Evolutionary conservation across 305 asterid species (phyloP).

Genomic region (Fraxinus paxiana): DNA sequence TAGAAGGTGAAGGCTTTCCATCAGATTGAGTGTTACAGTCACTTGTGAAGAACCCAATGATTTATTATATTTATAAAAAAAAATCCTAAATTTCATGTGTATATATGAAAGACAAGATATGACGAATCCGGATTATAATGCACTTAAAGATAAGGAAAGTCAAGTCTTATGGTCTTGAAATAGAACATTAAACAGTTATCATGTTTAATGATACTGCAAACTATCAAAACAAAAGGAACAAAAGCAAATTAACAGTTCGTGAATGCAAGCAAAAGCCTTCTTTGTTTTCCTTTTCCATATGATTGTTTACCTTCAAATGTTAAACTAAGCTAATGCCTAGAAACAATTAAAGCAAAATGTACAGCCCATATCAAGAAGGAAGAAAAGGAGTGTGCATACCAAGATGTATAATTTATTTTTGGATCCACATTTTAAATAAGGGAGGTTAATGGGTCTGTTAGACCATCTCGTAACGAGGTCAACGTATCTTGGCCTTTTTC

Average conservation of each 20-base stretch:
- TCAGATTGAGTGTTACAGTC: neutral
- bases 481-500: slow-evolving; percentile 53
- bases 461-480: slow-evolving; percentile 72
- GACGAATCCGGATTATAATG: neutral
- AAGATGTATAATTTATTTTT: slow-evolving; percentile 49
- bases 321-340: neutral
- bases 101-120: neutral
- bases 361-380: neutral
- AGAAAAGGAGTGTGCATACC: slow-evolving; percentile 40
- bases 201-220: neutral
- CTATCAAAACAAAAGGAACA: neutral
- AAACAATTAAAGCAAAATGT: slow-evolving; percentile 14
- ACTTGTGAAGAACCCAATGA: neutral
- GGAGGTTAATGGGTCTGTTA: slow-evolving; percentile 57
- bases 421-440: slow-evolving; percentile 46
- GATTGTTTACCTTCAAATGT: neutral
- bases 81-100: neutral
- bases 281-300: neutral
- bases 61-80: neutral
- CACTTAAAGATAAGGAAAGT: neutral
- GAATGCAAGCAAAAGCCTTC: neutral
- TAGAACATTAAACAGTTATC: neutral
- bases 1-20: neutral
- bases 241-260: neutral
- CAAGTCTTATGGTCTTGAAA: neutral